Evolutionary conservation across 306 rosid genomes (phyloP).

Genomic region (Sophora flavescens): DNA sequence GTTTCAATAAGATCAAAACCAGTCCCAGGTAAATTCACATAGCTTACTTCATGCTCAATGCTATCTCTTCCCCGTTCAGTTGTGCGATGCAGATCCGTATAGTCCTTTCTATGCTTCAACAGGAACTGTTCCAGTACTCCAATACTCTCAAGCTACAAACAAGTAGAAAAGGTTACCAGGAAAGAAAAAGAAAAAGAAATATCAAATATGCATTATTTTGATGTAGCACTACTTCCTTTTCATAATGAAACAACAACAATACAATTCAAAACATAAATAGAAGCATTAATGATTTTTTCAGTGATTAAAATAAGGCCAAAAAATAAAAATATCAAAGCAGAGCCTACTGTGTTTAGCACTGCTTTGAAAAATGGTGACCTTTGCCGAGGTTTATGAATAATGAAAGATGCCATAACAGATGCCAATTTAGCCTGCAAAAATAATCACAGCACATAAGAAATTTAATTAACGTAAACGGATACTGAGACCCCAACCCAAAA

Average conservation of each 20-base stretch:
- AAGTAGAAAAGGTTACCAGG: slow-evolving; percentile 23
- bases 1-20: slow-evolving; percentile 36
- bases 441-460: slow-evolving; percentile 24
- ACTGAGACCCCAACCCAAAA: background rate
- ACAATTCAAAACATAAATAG: slow-evolving; percentile 15
- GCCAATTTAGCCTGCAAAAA: slow-evolving; percentile 81
- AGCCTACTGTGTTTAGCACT: slow-evolving; percentile 80
- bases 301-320: slow-evolving; percentile 8
- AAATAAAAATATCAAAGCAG: background rate
- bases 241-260: slow-evolving; percentile 10
- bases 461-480: background rate
- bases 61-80: slow-evolving; percentile 94
- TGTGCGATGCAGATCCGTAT: slow-evolving; percentile 88
- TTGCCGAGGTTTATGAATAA: slow-evolving; percentile 83
- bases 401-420: slow-evolving; percentile 82
- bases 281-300: background rate
- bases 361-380: slow-evolving; percentile 80
- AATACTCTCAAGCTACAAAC: slow-evolving; percentile 80
- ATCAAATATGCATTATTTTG: slow-evolving; percentile 16
- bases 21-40: slow-evolving; percentile 22
- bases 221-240: slow-evolving; percentile 19
- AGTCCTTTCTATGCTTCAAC: slow-evolving; percentile 91
- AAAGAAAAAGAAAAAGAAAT: slow-evolving; percentile 18
- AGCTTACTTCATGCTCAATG: slow-evolving; percentile 95
- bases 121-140: slow-evolving; percentile 80